A percentile compares a stretch with the other conserved stretches of the same genome.
Conservation (phyloP, 2,329 filamentous ascomycete species). For the Aspergillus thermomutatus region DNA sequence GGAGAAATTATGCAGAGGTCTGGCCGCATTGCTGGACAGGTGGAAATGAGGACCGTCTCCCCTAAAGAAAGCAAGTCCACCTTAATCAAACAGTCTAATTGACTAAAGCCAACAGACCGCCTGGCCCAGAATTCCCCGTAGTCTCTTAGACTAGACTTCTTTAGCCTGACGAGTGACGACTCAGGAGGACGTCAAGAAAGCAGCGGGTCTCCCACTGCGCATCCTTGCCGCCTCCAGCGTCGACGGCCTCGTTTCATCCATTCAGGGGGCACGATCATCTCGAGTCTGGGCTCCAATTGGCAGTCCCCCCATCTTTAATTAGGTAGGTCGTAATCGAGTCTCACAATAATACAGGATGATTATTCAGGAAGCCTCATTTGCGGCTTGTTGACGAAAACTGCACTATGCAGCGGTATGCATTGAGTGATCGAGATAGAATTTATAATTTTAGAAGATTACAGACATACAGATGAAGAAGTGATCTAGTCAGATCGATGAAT, state of each 20-base stretch:
- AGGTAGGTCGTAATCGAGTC: not conserved
- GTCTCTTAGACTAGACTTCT: too few relatives aligned
- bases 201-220: constrained; percentile 7
- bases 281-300: not conserved
- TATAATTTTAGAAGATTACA: not conserved
- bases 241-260: not conserved
- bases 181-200: not conserved
- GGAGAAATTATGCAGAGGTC: constrained; percentile 7
- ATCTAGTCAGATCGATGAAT: not conserved
- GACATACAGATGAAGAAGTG: not conserved
- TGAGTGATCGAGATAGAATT: not conserved
- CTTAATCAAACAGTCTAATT: not conserved
- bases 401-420: not conserved
- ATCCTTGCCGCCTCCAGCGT: constrained; percentile 13
- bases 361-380: not conserved
- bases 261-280: constrained; percentile 7
- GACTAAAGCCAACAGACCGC: not conserved
- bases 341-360: not conserved
- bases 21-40: not conserved
- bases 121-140: not conserved
- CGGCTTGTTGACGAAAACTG: not conserved
- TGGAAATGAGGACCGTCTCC: not conserved
- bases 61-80: not conserved
- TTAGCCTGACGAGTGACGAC: not conserved
- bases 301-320: not conserved